Base-by-base conservation (phyloP, 2,329 filamentous ascomycete genomes). In the Herpomyces periplanetae region DNA sequence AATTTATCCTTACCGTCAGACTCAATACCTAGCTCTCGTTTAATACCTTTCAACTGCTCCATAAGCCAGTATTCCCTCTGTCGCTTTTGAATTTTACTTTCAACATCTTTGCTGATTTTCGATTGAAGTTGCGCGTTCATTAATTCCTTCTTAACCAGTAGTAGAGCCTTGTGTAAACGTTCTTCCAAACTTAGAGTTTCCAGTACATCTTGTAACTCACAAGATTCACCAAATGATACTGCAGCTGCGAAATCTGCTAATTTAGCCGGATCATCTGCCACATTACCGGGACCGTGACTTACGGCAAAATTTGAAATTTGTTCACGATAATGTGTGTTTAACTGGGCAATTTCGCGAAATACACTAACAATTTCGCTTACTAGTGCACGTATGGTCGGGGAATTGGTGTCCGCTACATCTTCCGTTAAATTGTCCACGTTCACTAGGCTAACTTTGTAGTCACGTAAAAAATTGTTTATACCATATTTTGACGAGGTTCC, bases 1-100 rank as follows among this genome's bases (percentile, higher is more conserved):
- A 96, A 49, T 42, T 91, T 91, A 33, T 96, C 80, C 41, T 91
- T 96, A 27, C 84, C 80, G 33, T 96, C 80, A 4, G 69, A 85
- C 36, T 96, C 84, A 20, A 96, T 68, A 10, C 84, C 80, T 18
- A 96, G 54, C 39, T 96, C 80, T 23, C 80, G 55, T 23, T 69
- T 63, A 33, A 96, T 96, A 11, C 73, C 80, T 45, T 91, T 91
- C 73, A 96, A 87, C 38, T 96, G 84, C 40, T 96, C 80, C 69
- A 87, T 84, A 17, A 96, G 45, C 66, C 71, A 91, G 42, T 91
- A 96, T 35, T 96, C 80, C 20, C 80, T 59, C 37, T 96, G 80
- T 12, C 75, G 61, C 42, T 96, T 91, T 30, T 73, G 73, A 20
- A 96, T 91, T 41, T 87, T 88, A 33, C 56, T 69, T 37, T 91